Evolutionary conservation across 495 filamentous ascomycete species (phyloP), one percentile per base, ranked within the genome.

Genomic region (Penicillium waksmanii): DNA sequence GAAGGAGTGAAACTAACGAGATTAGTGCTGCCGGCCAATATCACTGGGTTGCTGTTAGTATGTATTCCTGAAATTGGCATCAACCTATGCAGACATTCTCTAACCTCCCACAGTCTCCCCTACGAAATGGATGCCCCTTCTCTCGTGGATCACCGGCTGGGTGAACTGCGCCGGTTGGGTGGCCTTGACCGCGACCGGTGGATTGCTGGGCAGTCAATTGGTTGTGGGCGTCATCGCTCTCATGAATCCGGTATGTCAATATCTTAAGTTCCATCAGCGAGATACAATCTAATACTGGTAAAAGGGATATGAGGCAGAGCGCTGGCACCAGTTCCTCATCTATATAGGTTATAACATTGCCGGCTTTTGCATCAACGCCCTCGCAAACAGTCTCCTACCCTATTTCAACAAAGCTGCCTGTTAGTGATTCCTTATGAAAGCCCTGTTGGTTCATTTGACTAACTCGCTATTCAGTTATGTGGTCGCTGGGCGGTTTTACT

Each of bases 111-210:
- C 11, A 51, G 57, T 60, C 11, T 54, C 52, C 55, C 76, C 80
- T 19, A 72, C 77, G 62, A 74, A 67, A 48, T 89, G 81, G 81
- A 83, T 85, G 47, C 84, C 84, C 1, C 70, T 85, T 19, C 73
- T 91, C 6, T 86, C 82, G 11, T 92, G 85, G 83, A 83, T 86
- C 33, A 89, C 87, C 0, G 89, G 89, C 10, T 92, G 89, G 89
- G 85, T 91, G 57, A 91, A 89, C 67, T 84, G 87, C 31, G 83
- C 84, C 33, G 89, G 87, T 17, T 91, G 88, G 89, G 87, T 91
- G 44, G 77, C 79, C 10, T 61, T 83, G 44, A 76, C 78, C 23
- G 79, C 80, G 12, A 81, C 78, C 13, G 79, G 74, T 58, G 79
- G 79, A 19, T 67, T 82, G 10, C 61, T 82, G 31, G 84, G 84